Conservation (phyloP, 2,329 filamentous ascomycete species). For the Pochonia chlamydosporia region DNA sequence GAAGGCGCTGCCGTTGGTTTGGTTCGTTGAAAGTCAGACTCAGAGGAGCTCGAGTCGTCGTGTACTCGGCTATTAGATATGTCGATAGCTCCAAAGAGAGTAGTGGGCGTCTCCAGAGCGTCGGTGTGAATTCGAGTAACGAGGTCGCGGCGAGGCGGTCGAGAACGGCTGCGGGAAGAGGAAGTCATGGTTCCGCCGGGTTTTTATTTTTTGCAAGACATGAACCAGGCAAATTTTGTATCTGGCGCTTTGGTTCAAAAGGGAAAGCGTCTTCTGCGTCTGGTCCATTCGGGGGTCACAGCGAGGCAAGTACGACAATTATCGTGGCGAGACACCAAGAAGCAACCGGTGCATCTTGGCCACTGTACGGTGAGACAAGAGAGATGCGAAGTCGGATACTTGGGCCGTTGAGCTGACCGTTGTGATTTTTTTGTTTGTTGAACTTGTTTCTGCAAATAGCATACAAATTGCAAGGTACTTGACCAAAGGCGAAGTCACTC, state of each 20-base stretch:
- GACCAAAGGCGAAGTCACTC: too few relatives aligned
- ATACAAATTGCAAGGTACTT: too few relatives aligned
- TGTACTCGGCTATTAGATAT: slow-evolving; percentile 21
- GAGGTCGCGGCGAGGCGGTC: slow-evolving; percentile 23
- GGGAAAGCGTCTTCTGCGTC: not conserved
- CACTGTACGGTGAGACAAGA: not conserved
- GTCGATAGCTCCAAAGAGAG: slow-evolving; percentile 20
- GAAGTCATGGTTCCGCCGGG: slow-evolving; percentile 23
- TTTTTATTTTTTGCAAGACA: not conserved
- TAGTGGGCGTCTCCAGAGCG: slow-evolving; percentile 26
- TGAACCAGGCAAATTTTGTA: not conserved
- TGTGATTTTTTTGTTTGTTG: not conserved
- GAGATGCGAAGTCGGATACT: not conserved
- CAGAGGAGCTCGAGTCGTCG: slow-evolving; percentile 39
- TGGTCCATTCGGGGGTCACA: too few relatives aligned
- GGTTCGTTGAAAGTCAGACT: slow-evolving; percentile 31
- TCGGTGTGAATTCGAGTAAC: slow-evolving; percentile 31
- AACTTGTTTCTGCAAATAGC: too few relatives aligned
- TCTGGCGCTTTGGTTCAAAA: not conserved
- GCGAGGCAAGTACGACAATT: slow-evolving; percentile 8
- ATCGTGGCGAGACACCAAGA: not conserved
- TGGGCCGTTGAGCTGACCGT: not conserved
- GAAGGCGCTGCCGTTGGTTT: slow-evolving; percentile 15
- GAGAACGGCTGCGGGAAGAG: slow-evolving; percentile 23
- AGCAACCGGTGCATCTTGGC: slow-evolving; percentile 7